Evolutionary conservation across 2,329 filamentous ascomycete species (phyloP).

Genomic region (Alternaria sp.): DNA sequence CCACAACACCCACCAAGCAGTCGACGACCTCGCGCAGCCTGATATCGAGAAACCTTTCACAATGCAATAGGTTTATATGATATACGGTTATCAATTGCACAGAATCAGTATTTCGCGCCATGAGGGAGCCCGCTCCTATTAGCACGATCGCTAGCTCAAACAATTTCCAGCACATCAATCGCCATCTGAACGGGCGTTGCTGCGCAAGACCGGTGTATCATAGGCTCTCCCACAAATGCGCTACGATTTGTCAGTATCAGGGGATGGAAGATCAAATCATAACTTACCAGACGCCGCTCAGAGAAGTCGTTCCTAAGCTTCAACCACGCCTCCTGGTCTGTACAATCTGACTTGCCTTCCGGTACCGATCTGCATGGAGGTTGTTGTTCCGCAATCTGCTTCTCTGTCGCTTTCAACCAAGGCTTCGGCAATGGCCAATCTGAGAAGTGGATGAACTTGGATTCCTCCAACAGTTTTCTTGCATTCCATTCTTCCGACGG

Average conservation of each 20-base stretch:
- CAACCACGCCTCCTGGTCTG: not conserved
- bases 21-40: too few relatives aligned
- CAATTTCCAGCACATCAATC: too few relatives aligned
- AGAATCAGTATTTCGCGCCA: too few relatives aligned
- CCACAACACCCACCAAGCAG: too few relatives aligned
- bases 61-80: too few relatives aligned
- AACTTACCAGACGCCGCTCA: not conserved
- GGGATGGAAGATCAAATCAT: too few relatives aligned
- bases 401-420: not conserved
- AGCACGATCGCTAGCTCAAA: too few relatives aligned
- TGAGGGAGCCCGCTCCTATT: too few relatives aligned
- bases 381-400: not conserved
- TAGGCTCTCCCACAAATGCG: not conserved
- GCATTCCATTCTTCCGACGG: slow-evolving; percentile 61
- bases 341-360: not conserved
- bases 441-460: slow-evolving; percentile 70
- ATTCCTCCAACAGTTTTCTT: slow-evolving; percentile 58
- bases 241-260: not conserved
- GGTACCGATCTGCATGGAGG: not conserved
- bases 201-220: too few relatives aligned
- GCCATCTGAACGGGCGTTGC: too few relatives aligned
- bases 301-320: not conserved
- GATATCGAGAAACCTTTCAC: too few relatives aligned
- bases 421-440: not conserved
- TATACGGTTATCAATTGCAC: too few relatives aligned